phyloP scores from a whole-genome alignment of 163 green algal species.

The Scenedesmus sp. region DNA sequence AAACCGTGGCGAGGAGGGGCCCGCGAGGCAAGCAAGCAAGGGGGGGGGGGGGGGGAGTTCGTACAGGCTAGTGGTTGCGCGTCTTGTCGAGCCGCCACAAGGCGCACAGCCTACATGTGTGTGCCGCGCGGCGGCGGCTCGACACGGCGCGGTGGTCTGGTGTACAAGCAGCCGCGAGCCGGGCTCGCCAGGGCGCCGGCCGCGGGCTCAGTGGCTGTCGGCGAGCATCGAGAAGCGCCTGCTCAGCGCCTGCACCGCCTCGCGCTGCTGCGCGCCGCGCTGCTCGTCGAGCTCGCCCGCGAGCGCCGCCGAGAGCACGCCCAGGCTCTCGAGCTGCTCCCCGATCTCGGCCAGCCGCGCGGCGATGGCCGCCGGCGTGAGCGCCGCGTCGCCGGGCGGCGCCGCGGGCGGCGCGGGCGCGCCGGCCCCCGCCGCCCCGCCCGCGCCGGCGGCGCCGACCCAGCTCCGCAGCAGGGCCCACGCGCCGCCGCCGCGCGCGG shows the following conservation, averaged over 20 bases:
- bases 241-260: not conserved
- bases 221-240: too few species aligned
- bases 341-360: constrained; percentile 8
- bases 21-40: too few species aligned
- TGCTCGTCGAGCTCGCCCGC: constrained; percentile 12
- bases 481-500: not conserved
- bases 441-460: not conserved
- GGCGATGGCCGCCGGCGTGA: not conserved
- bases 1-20: too few species aligned
- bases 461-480: not conserved
- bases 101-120: too few species aligned
- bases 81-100: too few species aligned
- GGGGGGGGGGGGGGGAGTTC: too few species aligned
- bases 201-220: too few species aligned
- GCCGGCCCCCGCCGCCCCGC: not conserved
- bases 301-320: constrained; percentile 17
- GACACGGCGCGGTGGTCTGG: too few species aligned
- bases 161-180: too few species aligned
- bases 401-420: not conserved
- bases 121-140: too few species aligned
- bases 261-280: constrained; percentile 7
- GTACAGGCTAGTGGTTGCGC: too few species aligned
- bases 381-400: not conserved
- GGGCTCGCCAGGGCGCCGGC: too few species aligned
- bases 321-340: constrained; percentile 25